phyloP scores from a whole-genome alignment of 257 asterid genomes.

The Nicotiana noctiflora region DNA sequence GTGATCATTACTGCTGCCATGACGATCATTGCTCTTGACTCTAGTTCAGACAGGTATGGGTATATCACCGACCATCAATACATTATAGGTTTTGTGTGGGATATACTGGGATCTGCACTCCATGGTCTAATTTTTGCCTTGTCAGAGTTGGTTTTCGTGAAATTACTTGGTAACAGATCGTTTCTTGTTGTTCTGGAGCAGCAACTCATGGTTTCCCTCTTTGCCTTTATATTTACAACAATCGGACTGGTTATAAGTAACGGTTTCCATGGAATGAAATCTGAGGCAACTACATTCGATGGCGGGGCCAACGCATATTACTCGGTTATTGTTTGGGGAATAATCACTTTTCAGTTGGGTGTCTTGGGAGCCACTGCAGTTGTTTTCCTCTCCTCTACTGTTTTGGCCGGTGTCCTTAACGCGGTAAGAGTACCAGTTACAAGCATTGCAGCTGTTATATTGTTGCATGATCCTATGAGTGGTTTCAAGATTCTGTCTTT shows the following conservation, averaged over 20 bases:
- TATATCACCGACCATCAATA: constrained; percentile 42
- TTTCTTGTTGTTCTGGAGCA: constrained; percentile 88
- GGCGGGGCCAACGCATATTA: constrained; percentile 56
- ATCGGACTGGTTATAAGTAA: constrained; percentile 50
- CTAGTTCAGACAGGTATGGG: constrained; percentile 60
- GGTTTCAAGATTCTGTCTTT: constrained; percentile 85
- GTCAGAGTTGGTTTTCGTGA: constrained; percentile 60
- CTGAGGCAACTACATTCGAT: constrained; percentile 49
- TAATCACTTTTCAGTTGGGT: constrained; percentile 72
- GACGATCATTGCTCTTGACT: constrained; percentile 79
- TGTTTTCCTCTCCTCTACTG: constrained; percentile 72
- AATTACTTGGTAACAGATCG: constrained; percentile 59
- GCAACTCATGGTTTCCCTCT: constrained; percentile 80
- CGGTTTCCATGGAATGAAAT: constrained; percentile 50
- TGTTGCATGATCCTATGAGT: constrained; percentile 78
- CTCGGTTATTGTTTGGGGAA: constrained; percentile 71
- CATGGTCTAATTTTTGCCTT: constrained; percentile 92
- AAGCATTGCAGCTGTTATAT: constrained; percentile 65
- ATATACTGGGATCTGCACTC: constrained; percentile 65
- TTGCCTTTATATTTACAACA: constrained; percentile 67
- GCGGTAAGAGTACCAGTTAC: constrained; percentile 81
- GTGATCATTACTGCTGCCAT: constrained; percentile 72
- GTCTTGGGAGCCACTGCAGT: constrained; percentile 73
- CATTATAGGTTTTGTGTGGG: constrained; percentile 64
- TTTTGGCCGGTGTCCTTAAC: constrained; percentile 86